phyloP scores from a whole-genome alignment of 2,329 filamentous ascomycete species.

The Herpotrichia juniperi region DNA sequence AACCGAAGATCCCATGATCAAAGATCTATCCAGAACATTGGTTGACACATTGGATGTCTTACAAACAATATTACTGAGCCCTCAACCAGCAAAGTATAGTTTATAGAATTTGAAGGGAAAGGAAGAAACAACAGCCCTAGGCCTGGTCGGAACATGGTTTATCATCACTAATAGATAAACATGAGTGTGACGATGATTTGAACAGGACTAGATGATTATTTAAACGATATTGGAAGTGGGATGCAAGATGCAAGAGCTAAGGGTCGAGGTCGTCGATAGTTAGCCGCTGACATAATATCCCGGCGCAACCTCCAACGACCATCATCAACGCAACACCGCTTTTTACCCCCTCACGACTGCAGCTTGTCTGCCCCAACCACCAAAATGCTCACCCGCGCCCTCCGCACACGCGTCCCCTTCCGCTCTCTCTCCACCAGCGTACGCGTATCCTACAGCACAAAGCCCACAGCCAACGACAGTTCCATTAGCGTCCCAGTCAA shows the following conservation, averaged over 20 bases:
- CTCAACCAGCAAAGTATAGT: no score
- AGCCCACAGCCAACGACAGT: constrained; percentile 57
- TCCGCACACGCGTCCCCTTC: constrained; percentile 34
- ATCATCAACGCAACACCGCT: not conserved
- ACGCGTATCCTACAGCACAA: constrained; percentile 30
- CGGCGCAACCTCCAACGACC: not conserved
- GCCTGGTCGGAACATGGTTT: no score
- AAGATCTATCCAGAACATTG: no score
- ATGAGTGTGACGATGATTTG: no score
- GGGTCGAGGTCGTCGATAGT: not conserved
- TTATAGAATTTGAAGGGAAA: no score
- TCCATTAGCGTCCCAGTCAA: constrained; percentile 68
- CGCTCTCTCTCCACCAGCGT: constrained; percentile 30
- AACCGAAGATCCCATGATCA: no score
- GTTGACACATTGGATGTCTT: no score
- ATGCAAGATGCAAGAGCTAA: not conserved
- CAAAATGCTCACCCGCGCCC: constrained; percentile 20
- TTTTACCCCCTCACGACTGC: constrained; percentile 1
- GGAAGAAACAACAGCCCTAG: no score
- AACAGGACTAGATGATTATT: no score
- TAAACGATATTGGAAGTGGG: no score
- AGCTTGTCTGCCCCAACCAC: constrained; percentile 2
- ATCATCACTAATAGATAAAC: no score
- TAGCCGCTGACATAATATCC: not conserved
- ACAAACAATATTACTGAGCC: no score